Conservation (phyloP, 192 early-diverging fungal species). For the Mortierella antarctica region DNA sequence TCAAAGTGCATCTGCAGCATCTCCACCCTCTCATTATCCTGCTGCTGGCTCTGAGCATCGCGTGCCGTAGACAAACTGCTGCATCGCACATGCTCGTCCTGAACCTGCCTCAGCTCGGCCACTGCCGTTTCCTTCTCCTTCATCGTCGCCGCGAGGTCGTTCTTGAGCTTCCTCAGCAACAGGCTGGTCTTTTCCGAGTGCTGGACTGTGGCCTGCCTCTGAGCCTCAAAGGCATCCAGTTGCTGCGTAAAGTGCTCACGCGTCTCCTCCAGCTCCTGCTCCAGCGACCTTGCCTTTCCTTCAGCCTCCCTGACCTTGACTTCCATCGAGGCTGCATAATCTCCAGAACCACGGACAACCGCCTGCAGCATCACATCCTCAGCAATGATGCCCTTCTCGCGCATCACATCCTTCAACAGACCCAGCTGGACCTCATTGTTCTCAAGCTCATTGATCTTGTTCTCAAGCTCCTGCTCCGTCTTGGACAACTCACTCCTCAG, state of each 20-base stretch:
- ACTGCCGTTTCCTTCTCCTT: slow-evolving; percentile 30
- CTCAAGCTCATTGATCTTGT: slow-evolving; percentile 59
- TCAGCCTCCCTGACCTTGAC: slow-evolving; percentile 31
- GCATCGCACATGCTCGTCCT: slow-evolving; percentile 19
- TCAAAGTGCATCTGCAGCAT: slow-evolving; percentile 34
- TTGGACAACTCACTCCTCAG: slow-evolving; percentile 44
- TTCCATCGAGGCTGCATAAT: slow-evolving; percentile 33
- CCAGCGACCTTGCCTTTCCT: slow-evolving; percentile 14
- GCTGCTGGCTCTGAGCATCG: slow-evolving; percentile 5
- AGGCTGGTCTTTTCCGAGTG: slow-evolving; percentile 38
- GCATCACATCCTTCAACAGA: slow-evolving; percentile 62
- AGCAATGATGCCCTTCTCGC: slow-evolving; percentile 59
- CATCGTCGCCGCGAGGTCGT: slow-evolving; percentile 26
- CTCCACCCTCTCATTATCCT: slow-evolving; percentile 35
- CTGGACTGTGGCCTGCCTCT: slow-evolving; percentile 35
- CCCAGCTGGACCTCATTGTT: slow-evolving; percentile 62
- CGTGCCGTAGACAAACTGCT: neutral
- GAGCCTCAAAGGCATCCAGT: slow-evolving; percentile 31
- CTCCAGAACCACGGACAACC: slow-evolving; percentile 13
- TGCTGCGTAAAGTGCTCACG: slow-evolving; percentile 23
- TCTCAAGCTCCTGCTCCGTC: slow-evolving; percentile 52
- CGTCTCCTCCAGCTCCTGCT: slow-evolving; percentile 36
- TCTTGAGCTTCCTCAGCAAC: slow-evolving; percentile 41
- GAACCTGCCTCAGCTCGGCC: slow-evolving; percentile 9
- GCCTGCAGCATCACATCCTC: slow-evolving; percentile 47